These are phyloP conservation scores for Globisporangium solare DNA, from an alignment of 352 stramenopile species.

Conservation along the genomic window DNA sequence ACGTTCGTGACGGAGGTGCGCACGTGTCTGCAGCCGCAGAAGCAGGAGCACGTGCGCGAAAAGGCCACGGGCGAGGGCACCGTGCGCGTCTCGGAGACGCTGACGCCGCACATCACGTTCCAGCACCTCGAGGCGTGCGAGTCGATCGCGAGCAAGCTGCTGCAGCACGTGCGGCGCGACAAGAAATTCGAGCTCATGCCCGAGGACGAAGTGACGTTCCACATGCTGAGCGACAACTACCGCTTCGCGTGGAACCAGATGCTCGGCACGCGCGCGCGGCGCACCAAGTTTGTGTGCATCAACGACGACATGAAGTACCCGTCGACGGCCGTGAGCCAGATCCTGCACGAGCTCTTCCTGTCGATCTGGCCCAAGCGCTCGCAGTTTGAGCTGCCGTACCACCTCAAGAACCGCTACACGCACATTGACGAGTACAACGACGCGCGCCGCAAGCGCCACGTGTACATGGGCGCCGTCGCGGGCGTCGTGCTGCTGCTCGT, in stretches of 20 bases:
- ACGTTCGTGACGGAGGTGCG: conserved; percentile 60
- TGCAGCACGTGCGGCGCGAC: conserved; percentile 66
- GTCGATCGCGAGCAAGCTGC: conserved; percentile 42
- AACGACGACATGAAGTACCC: conserved; percentile 95
- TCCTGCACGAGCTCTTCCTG: conserved; percentile 90
- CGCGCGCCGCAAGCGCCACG: conserved; percentile 40
- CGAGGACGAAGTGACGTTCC: conserved; percentile 90
- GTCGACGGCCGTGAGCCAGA: conserved; percentile 72
- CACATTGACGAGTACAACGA: conserved; percentile 78
- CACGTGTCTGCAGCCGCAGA: conserved; percentile 62
- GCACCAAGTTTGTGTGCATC: conserved; percentile 95
- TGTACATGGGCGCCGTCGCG: conserved; percentile 25
- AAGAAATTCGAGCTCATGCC: conserved; percentile 58
- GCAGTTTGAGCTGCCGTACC: conserved; percentile 89
- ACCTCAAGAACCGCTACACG: conserved; percentile 82
- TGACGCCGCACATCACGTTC: conserved; percentile 70
- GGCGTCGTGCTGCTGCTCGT: conserved; percentile 36
- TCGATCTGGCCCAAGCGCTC: conserved; percentile 89
- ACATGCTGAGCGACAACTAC: conserved; percentile 94
- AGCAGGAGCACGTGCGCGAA: conserved; percentile 70
- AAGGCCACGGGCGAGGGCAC: conserved; percentile 50
- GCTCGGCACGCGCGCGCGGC: conserved; percentile 85
- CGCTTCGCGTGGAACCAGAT: conserved; percentile 89
- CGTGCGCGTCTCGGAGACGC: conserved; percentile 62
- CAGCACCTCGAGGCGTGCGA: conserved; percentile 48